Evolutionary conservation across 768 basidiomycete species (phyloP).

Genomic region (Russula sp.): DNA sequence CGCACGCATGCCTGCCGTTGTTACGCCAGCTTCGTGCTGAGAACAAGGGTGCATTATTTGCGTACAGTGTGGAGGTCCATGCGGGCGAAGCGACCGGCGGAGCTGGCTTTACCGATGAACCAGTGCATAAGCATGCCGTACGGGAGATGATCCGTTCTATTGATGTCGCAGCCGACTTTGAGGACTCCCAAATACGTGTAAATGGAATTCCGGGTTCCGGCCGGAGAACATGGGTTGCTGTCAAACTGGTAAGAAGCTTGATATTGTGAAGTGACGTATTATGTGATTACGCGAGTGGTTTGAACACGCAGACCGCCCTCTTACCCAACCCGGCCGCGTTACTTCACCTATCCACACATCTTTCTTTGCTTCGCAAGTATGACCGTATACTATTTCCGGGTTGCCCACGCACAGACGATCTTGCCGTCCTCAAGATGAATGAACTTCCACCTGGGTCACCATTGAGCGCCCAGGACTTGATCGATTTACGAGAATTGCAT

Average conservation of each 20-base stretch:
- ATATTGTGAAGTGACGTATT: not conserved
- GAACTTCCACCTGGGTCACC: slow-evolving; percentile 24
- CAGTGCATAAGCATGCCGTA: slow-evolving; percentile 56
- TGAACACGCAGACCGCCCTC: slow-evolving; percentile 51
- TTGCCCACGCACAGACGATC: slow-evolving; percentile 51
- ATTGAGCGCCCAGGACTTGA: slow-evolving; percentile 52
- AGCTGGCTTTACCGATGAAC: slow-evolving; percentile 26
- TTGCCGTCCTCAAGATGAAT: slow-evolving; percentile 41
- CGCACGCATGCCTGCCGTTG: slow-evolving; percentile 57
- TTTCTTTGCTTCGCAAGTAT: slow-evolving; percentile 33
- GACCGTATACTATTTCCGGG: slow-evolving; percentile 58
- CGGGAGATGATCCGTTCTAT: slow-evolving; percentile 73
- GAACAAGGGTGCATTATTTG: slow-evolving; percentile 72
- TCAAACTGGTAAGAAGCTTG: slow-evolving; percentile 63
- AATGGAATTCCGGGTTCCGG: slow-evolving; percentile 27
- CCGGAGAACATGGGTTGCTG: slow-evolving; percentile 73
- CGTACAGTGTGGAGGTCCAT: slow-evolving; percentile 84
- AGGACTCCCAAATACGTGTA: slow-evolving; percentile 38
- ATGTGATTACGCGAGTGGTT: not conserved
- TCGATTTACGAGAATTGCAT: slow-evolving; percentile 54
- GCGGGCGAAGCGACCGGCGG: slow-evolving; percentile 43
- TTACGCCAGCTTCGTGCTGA: slow-evolving; percentile 54
- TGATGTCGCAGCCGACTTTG: slow-evolving; percentile 76
- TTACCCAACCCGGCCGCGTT: slow-evolving; percentile 58
- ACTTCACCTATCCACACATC: slow-evolving; percentile 53